Evolutionary conservation across 352 stramenopile genomes (phyloP), one percentile per base, ranked within the genome.

Genomic region (Phytophthora europaea): DNA sequence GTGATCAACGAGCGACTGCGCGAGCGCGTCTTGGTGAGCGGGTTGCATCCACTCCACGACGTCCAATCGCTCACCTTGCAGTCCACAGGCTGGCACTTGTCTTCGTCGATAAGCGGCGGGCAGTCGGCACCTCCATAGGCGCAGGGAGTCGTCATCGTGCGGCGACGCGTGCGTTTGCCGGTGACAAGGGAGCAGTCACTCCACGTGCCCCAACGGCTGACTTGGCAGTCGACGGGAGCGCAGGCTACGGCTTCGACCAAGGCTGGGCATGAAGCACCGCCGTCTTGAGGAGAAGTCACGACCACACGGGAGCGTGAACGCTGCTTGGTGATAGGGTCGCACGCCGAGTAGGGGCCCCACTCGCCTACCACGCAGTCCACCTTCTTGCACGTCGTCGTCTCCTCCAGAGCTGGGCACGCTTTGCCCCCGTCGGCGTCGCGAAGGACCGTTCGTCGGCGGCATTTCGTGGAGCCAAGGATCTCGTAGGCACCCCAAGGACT

Each of bases 141-240:
- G 6, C 73, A 54, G 2, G 66, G 20, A 0, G 43, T 64, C 0
- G 72, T 76, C 23, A 94, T 73, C 0, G 53, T 65, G 4, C 86
- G 82, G 2, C 72, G 76, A 13, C 81, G 79, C 10, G 70, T 84
- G 40, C 85, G 83, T 47, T 81, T 75, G 0, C 82, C 78, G 0
- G 80, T 83, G 18, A 66, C 40, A 9, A 67, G 61, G 1, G 81
- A 78, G 57, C 86, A 94, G 2, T 74, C 43, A 4, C 78, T 71
- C 52, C 79, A 92, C 0, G 78, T 75, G 7, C 69, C 78, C 87
- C 85, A 94, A 16, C 81, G 60, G 13, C 70, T 82, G 2, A 91
- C 75, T 58, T 80, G 63, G 53, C 87, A 94, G 23, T 84, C 55
- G 0, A 90, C 66, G 9, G 78, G 62, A 33, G 79, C 76, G 48